Evolutionary conservation across 345 rosid genomes (phyloP).

Genomic region (Eucalyptus sideroxylon): DNA sequence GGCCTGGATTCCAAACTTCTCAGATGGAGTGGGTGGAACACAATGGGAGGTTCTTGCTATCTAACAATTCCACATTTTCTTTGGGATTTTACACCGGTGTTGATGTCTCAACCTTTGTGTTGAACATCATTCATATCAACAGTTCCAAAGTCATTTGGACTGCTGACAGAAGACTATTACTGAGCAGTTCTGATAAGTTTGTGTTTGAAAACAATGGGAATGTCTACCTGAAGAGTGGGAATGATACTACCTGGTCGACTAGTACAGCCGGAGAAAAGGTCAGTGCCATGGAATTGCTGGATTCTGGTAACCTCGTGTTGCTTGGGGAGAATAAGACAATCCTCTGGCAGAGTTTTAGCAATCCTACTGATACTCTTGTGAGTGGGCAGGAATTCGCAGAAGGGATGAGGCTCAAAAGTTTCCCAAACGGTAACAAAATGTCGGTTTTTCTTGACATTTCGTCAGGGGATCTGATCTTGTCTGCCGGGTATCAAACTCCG

Average conservation of each 20-base stretch:
- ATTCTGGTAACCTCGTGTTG: constrained; percentile 43
- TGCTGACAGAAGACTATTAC: constrained; percentile 19
- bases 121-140: constrained; percentile 15
- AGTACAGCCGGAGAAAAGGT: constrained; percentile 16
- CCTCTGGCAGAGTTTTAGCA: constrained; percentile 43
- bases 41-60: constrained; percentile 25
- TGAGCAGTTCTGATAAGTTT: constrained; percentile 20
- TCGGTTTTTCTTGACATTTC: constrained; percentile 11
- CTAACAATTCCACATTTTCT: constrained; percentile 19
- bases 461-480: constrained; percentile 20
- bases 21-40: constrained; percentile 22
- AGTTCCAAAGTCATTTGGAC: constrained; percentile 28
- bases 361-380: constrained; percentile 27
- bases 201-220: constrained; percentile 28
- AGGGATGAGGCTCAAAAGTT: constrained; percentile 27
- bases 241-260: constrained; percentile 23
- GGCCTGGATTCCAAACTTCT: constrained; percentile 35
- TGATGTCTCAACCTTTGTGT: constrained; percentile 12
- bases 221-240: constrained; percentile 11
- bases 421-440: background rate
- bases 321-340: constrained; percentile 1
- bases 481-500: constrained; percentile 16
- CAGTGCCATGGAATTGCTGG: constrained; percentile 19
- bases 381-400: constrained; percentile 16
- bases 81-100: constrained; percentile 25